phyloP scores from a whole-genome alignment of 768 basidiomycete species.

The Amanita rimosa region DNA sequence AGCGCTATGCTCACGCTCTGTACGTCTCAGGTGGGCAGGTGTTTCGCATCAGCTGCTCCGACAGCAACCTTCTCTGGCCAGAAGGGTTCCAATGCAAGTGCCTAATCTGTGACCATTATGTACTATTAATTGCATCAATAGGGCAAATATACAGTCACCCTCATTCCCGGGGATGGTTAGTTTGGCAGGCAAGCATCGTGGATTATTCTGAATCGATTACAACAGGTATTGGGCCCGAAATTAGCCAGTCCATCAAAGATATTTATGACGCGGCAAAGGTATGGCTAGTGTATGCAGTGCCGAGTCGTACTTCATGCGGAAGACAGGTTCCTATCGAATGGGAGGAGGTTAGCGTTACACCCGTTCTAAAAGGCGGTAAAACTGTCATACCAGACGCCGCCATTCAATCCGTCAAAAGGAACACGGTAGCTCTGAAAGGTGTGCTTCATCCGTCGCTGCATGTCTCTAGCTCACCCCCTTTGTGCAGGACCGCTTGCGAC shows the following conservation, averaged over 20 bases:
- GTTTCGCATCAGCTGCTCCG: conserved; percentile 68
- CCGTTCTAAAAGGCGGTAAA: conserved; percentile 89
- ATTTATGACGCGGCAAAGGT: conserved; percentile 89
- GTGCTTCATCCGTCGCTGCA: conserved; percentile 9
- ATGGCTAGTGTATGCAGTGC: conserved; percentile 1
- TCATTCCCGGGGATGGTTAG: conserved; percentile 94
- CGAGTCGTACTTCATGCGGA: conserved; percentile 4
- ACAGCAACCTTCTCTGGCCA: conserved; percentile 86
- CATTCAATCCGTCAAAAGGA: conserved; percentile 86
- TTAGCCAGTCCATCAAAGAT: conserved; percentile 88
- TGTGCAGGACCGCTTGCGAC: conserved; percentile 86
- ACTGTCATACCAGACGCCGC: conserved; percentile 92
- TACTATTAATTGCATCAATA: conserved; percentile 17
- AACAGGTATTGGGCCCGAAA: conserved; percentile 96
- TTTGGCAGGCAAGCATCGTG: background rate
- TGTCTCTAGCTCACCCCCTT: background rate
- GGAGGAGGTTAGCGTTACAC: conserved; percentile 98
- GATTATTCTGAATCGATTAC: conserved; percentile 8
- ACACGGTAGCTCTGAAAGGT: conserved; percentile 98
- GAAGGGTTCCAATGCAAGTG: conserved; percentile 76
- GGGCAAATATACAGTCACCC: conserved; percentile 95
- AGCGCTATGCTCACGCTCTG: background rate
- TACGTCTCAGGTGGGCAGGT: conserved; percentile 42
- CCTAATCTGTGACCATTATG: conserved; percentile 2
- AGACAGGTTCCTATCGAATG: conserved; percentile 91